These are phyloP conservation scores for Prunus mira DNA, from an alignment of 306 rosid genomes.

Conservation along the genomic window DNA sequence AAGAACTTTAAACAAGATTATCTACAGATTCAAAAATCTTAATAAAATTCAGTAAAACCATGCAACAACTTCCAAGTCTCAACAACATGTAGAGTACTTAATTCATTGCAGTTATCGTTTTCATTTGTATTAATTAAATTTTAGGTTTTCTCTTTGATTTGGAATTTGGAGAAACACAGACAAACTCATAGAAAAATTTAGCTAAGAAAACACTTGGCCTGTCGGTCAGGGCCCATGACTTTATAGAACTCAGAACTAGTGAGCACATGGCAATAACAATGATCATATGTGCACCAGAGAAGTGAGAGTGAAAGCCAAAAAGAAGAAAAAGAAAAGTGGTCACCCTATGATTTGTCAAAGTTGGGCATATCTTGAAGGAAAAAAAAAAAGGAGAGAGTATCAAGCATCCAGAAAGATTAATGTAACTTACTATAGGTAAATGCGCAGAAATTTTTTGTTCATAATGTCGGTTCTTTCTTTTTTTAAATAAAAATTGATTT, in stretches of 20 bases:
- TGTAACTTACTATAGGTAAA: neutral
- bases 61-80: neutral
- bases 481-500: too few relatives aligned
- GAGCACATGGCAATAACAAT: neutral
- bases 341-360: conserved; percentile 2
- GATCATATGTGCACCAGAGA: conserved; percentile 1
- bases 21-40: neutral
- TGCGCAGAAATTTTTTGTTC: neutral
- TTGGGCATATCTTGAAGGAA: neutral
- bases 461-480: too few relatives aligned
- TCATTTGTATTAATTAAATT: neutral
- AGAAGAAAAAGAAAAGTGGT: neutral
- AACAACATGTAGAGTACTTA: neutral
- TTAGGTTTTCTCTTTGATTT: neutral
- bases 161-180: too few relatives aligned
- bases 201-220: neutral
- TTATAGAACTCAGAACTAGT: neutral
- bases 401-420: neutral
- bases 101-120: neutral
- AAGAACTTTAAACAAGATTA: neutral
- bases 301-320: neutral
- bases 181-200: too few relatives aligned
- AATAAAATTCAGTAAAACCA: neutral
- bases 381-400: neutral
- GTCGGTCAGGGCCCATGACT: neutral